These are phyloP conservation scores for Daucus carota DNA, from an alignment of 129 eudicot genomes.

Conservation along the genomic window DNA sequence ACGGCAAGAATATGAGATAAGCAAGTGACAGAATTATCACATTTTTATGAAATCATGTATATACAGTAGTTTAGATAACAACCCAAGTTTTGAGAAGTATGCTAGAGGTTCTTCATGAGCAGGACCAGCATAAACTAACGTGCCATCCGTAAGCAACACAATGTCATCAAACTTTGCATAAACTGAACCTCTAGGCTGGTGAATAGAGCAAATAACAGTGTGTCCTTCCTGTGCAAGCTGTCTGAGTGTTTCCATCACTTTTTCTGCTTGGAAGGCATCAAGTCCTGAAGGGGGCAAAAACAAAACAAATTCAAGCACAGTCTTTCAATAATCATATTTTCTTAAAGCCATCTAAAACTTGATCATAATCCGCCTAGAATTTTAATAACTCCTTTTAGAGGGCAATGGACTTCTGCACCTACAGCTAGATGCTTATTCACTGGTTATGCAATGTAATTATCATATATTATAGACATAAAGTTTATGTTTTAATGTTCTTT, in stretches of 20 bases:
- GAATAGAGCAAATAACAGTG: conserved; percentile 95
- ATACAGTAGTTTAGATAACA: conserved; percentile 26
- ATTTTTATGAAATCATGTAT: background rate
- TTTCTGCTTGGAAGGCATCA: conserved; percentile 98
- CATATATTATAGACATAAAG: background rate
- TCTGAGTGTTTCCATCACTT: conserved; percentile 93
- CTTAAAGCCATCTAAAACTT: background rate
- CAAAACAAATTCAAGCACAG: background rate
- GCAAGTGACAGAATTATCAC: background rate
- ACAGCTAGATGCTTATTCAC: background rate
- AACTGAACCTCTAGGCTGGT: conserved; percentile 96
- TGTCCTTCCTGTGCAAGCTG: conserved; percentile 97
- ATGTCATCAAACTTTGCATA: conserved; percentile 94
- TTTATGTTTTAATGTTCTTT: background rate
- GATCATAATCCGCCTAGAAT: background rate
- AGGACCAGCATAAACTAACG: conserved; percentile 89
- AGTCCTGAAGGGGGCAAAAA: conserved; percentile 54
- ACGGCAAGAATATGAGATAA: background rate
- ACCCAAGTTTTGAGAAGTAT: conserved; percentile 88
- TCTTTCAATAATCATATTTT: background rate
- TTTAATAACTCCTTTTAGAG: background rate
- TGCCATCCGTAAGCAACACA: conserved; percentile 78
- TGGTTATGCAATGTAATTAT: background rate
- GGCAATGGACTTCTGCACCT: background rate
- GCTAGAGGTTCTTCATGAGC: conserved; percentile 67